Base-by-base conservation (phyloP, 441 rosid species). In the Biscutella laevigata region DNA sequence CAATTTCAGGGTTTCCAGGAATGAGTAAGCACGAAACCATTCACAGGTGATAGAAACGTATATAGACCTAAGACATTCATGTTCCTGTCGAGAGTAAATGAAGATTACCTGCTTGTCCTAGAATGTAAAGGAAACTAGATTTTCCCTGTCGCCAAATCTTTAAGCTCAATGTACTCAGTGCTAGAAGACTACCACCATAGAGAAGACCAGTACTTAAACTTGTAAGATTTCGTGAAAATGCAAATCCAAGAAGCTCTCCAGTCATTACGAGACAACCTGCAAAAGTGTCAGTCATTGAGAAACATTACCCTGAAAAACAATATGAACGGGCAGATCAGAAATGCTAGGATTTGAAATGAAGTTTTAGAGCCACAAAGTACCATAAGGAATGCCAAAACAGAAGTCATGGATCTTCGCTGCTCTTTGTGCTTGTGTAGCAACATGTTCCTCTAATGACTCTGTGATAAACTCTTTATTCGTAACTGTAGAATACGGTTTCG, bases 371-470 rank as follows among this genome's bases (percentile, higher is more conserved):
- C 2, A 34, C 20, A 53, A 45, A 41, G 27, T 74, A 83, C 97
- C 95, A 68, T 74, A 89, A 47, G 97, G 97, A 59, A 86, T 86
- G 56, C 97, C 97, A 36, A 89, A 83, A 68, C 95, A 89, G 54
- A 89, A 89, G 62, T 89, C 97, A 43, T 86, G 97, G 60, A 86
- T 77, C 74, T 76, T 83, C 6, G 97, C 94, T 2, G 80, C 66
- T 56, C 72, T 59, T 56, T 45, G 59, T 2, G 59, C 77, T 30
- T 54, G 59, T 6, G 41, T n/a, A 7, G 40, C 16, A 12, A 68
- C 80, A 62, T 61, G 58, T 32, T 68, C 80, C 63, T 58, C 62
- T 11, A 19, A 56, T 3, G 61, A 51, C 46, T 74, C 80, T 24
- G 35, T 35, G 22, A 26, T 21, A 36, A 25, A 60, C n/a, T 39